Evolutionary conservation across 2,329 filamentous ascomycete genomes (phyloP), one percentile per base, ranked within the genome.

Genomic region (Diaporthe ampelina): DNA sequence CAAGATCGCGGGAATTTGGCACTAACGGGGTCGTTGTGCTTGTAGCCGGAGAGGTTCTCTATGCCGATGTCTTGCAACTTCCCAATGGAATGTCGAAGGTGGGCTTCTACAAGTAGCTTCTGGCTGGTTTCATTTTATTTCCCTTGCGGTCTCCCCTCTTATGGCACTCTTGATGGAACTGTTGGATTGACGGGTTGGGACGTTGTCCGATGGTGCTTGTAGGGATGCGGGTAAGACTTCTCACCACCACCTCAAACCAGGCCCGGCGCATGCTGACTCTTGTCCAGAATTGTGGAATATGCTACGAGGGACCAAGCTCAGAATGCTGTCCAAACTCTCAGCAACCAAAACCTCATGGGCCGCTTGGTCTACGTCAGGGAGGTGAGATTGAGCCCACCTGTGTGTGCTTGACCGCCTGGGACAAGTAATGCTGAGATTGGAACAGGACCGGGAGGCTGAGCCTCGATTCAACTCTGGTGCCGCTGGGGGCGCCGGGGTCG

Each of bases 71-170:
- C 84, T 93, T 99, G 87, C 91, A 98, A 86, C 95, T 99, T 93
- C 97, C 97, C 83, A 99, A 99, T 91, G 97, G 97, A 95, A 99
- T 99, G 97, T 98, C 96, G 94, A 99, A 99, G 96, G 96, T 98
- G 95, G 95, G 94, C 95, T 92, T 93, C 90, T 94, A 94, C 89
- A 92, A 88, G 90, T 95, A 93, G 94, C 91, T 92, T 91, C 86
- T 92, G 93, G 93, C 91, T 94, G 94, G 94, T 91, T 91, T 89
- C 91, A 90, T 93, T 87, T 93, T 91, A 89, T 89, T 87, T 92
- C 88, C 88, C 88, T 87, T 91, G 90, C 90, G 84, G 86, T 87
- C 87, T 85, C 82, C 81, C 79, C 81, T 84, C 85, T 88, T 86
- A 85, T 87, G 85, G 82, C 82, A 75, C 68, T 48, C 58, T 93